Evolutionary conservation across 1,284 basidiomycete genomes (phyloP).

Genomic region (Trametes hirsuta): DNA sequence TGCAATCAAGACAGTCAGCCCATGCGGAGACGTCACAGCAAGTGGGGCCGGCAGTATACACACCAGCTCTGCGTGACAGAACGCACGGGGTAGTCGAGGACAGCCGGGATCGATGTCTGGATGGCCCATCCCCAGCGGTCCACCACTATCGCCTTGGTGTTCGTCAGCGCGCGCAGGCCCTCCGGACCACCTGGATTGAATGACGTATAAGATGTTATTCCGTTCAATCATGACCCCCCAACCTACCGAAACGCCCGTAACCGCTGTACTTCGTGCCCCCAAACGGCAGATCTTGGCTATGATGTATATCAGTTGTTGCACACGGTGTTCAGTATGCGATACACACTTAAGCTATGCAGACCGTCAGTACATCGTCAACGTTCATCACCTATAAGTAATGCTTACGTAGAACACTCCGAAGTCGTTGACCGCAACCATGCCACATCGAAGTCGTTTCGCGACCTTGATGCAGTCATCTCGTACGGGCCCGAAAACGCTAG

Average conservation of each 20-base stretch:
- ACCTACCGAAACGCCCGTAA: conserved; percentile 85
- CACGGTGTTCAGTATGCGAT: neutral
- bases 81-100: conserved; percentile 86
- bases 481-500: conserved; percentile 91
- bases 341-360: conserved; percentile 61
- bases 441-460: conserved; percentile 81
- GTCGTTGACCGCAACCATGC: conserved; percentile 97
- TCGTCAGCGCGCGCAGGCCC: conserved; percentile 85
- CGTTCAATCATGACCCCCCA: conserved; percentile 16
- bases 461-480: conserved; percentile 77
- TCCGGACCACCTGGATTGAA: conserved; percentile 77
- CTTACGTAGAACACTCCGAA: conserved; percentile 91
- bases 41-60: conserved; percentile 41
- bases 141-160: conserved; percentile 83
- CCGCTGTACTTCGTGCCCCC: conserved; percentile 90
- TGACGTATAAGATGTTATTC: neutral
- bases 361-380: conserved; percentile 17
- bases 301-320: conserved; percentile 6
- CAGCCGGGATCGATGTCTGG: conserved; percentile 85
- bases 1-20: conserved; percentile 34
- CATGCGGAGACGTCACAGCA: conserved; percentile 16
- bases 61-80: conserved; percentile 83
- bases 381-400: conserved; percentile 18
- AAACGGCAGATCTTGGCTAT: conserved; percentile 92
- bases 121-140: conserved; percentile 85